Evolutionary conservation across 306 rosid genomes (phyloP).

Genomic region (Castanea sativa): DNA sequence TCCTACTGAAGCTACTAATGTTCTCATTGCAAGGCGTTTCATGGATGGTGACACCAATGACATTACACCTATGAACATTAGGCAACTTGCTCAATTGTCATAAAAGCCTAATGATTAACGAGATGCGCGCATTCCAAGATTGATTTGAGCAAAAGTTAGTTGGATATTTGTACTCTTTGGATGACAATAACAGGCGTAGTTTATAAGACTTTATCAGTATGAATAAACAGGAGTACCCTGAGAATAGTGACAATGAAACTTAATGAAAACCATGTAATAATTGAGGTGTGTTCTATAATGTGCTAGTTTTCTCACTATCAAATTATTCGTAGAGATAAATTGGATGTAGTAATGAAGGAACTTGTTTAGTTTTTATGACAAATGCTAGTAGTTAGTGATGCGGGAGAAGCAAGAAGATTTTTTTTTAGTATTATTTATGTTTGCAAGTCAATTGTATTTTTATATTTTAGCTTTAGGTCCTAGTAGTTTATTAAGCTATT

Average conservation of each 20-base stretch:
- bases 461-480: too few relatives aligned
- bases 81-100: conserved; percentile 40
- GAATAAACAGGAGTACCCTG: background rate
- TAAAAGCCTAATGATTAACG: background rate
- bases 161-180: background rate
- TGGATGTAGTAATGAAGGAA: background rate
- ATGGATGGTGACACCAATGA: conserved; percentile 41
- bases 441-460: too few relatives aligned
- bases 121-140: background rate
- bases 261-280: background rate
- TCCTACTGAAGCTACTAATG: conserved; percentile 63
- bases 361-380: background rate
- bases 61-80: conserved; percentile 55
- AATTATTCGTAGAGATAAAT: background rate
- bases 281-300: background rate
- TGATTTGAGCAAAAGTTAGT: background rate
- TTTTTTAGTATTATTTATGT: too few relatives aligned
- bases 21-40: conserved; percentile 44
- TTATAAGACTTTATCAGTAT: background rate
- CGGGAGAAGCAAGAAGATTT: too few relatives aligned
- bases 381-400: background rate
- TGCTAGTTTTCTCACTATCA: background rate
- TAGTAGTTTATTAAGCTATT: too few relatives aligned
- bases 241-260: background rate
- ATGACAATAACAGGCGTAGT: background rate